Evolutionary conservation across 192 early-diverging fungal genomes (phyloP), one percentile per base, ranked within the genome.

Genomic region (Paraglomus brasilianum): DNA sequence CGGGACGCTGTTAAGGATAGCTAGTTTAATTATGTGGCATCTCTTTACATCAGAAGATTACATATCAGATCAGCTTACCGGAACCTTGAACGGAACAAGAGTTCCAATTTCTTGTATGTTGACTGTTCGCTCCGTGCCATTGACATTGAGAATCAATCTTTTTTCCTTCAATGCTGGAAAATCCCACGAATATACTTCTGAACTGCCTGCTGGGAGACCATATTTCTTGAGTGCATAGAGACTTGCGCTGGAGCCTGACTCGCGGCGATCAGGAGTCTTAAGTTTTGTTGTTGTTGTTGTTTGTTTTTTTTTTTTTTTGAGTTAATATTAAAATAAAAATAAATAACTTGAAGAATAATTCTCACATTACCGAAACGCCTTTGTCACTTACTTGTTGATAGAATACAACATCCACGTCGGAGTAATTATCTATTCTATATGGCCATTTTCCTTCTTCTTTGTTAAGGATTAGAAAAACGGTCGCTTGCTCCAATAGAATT

Each of bases 51-150:
- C 30, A 30, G 30, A 30, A 3, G 30, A 52, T 44, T 14, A 42
- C 15, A 24, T 36, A 11, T 53, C 8, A 14, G 30, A 1, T 21
- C 8, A 48, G 74, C 79, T 70, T 66, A 88, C 86, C 2, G 86
- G 83, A 75, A 93, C 94, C 69, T 88, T 84, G 70, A 97, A 92
- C 4, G 95, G 96, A 19, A 87, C 77, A 46, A 89, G 86, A 70
- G 86, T 86, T 41, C 97, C 97, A 53, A 99, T 94, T 74, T 97
- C 94, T 69, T 92, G 86, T 22, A 95, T 53, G 58, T 92, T 94
- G 46, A 99, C 83, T 14, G 86, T 78, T n/a, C 94, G 79, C 49
- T 92, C 88, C 11, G 75, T 72, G 30, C 91, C 93, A 70, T 90
- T 87, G 1, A 92, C 86, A 30, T 76, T 83, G 19, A 99, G 68